phyloP scores from a whole-genome alignment of 2,329 filamentous ascomycete genomes.

The Hypocrella siamensis region DNA sequence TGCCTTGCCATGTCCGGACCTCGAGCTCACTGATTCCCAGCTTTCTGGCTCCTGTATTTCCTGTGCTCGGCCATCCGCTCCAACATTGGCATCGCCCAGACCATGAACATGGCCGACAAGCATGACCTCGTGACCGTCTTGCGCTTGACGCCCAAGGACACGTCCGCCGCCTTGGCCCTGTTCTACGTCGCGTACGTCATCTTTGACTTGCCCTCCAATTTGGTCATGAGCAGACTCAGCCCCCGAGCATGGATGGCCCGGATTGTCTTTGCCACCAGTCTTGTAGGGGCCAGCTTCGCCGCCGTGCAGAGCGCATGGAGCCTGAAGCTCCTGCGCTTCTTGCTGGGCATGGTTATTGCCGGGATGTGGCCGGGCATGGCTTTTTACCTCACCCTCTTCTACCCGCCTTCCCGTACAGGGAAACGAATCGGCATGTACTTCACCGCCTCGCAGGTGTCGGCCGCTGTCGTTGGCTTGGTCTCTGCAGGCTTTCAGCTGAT shows the following conservation, averaged over 20 bases:
- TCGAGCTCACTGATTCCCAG: conserved; percentile 20
- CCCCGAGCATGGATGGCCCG: conserved; percentile 85
- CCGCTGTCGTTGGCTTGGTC: conserved; percentile 75
- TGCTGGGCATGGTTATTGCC: conserved; percentile 75
- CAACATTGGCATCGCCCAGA: conserved; percentile 87
- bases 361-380: conserved; percentile 95
- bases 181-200: conserved; percentile 90
- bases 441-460: conserved; percentile 76
- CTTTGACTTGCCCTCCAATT: conserved; percentile 77
- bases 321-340: conserved; percentile 71
- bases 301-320: conserved; percentile 74
- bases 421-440: conserved; percentile 85
- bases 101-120: conserved; percentile 59
- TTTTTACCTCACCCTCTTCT: conserved; percentile 84
- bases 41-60: conserved; percentile 86
- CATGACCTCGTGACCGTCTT: conserved; percentile 67
- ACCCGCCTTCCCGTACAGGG: conserved; percentile 70
- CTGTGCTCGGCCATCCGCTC: conserved; percentile 83
- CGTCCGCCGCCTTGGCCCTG: conserved; percentile 69
- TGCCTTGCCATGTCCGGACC: neutral
- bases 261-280: conserved; percentile 74
- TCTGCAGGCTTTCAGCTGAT: conserved; percentile 86
- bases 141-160: conserved; percentile 54
- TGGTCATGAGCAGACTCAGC: conserved; percentile 73
- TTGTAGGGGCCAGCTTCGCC: conserved; percentile 72